Evolutionary conservation across 2,329 filamentous ascomycete species (phyloP).

Genomic region (Trichoderma koningiopsis): DNA sequence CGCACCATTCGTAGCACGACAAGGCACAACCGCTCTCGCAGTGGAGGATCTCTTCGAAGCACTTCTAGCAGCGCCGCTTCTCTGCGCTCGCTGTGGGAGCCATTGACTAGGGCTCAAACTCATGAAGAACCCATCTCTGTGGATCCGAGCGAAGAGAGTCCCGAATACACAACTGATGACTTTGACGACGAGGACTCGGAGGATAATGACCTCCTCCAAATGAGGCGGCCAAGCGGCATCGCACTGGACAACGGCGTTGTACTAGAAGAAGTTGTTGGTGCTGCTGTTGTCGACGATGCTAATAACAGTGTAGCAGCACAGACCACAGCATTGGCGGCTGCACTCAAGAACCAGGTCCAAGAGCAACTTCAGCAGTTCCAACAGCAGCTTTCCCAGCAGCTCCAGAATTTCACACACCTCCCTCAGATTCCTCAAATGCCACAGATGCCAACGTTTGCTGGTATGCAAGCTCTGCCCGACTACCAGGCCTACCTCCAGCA

Average conservation of each 20-base stretch:
- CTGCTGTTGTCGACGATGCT: conserved; percentile 37
- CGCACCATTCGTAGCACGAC: conserved; percentile 64
- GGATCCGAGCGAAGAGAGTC: conserved; percentile 47
- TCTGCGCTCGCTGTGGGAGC: conserved; percentile 67
- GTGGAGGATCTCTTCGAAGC: conserved; percentile 62
- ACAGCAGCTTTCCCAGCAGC: conserved; percentile 68
- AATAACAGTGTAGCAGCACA: conserved; percentile 52
- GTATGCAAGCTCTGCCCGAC: conserved; percentile 66
- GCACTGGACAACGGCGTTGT: conserved; percentile 38
- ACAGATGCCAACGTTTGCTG: conserved; percentile 55
- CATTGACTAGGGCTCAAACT: conserved; percentile 42
- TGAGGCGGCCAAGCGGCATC: conserved; percentile 39
- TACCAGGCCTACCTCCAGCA: conserved; percentile 69
- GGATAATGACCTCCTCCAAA: conserved; percentile 41
- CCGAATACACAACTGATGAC: conserved; percentile 50
- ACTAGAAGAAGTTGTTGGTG: conserved; percentile 37
- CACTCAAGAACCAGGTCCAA: conserved; percentile 72
- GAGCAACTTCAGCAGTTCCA: conserved; percentile 77
- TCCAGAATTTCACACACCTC: conserved; percentile 59
- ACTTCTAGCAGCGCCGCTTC: conserved; percentile 68
- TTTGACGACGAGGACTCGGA: conserved; percentile 47
- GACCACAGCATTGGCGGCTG: conserved; percentile 64
- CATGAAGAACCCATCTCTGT: conserved; percentile 44
- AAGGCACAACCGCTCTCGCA: conserved; percentile 66
- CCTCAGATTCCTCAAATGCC: conserved; percentile 60